A percentile compares a stretch with the other conserved stretches of the same genome.
Evolutionary conservation across 2,329 filamentous ascomycete genomes (phyloP).

Genomic region (Canariomyces notabilis): DNA sequence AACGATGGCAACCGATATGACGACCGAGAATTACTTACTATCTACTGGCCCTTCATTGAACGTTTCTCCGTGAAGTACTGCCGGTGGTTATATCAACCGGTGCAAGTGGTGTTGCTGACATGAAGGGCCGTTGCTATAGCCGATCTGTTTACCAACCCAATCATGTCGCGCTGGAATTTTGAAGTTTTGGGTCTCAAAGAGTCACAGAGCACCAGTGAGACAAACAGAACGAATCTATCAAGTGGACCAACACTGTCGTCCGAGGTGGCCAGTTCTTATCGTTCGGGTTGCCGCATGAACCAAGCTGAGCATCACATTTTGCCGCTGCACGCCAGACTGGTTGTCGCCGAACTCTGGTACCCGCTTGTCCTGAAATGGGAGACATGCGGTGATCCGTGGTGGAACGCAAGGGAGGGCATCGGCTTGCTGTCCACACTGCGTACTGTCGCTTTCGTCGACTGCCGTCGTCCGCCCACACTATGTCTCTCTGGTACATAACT

Average conservation of each 20-base stretch:
- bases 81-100: conserved; percentile 2
- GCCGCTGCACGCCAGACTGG: conserved; percentile 16
- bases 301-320: conserved; percentile 13
- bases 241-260: conserved; percentile 27
- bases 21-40: too few relatives aligned
- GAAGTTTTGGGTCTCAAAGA: conserved; percentile 3
- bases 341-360: neutral
- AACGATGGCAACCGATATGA: neutral
- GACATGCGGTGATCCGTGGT: neutral
- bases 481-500: too few relatives aligned
- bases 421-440: neutral
- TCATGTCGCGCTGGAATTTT: neutral
- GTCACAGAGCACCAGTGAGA: too few relatives aligned
- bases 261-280: neutral
- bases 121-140: conserved; percentile 16
- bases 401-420: neutral
- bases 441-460: too few relatives aligned
- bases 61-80: neutral
- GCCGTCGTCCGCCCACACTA: too few relatives aligned
- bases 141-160: conserved; percentile 16
- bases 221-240: neutral
- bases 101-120: conserved; percentile 6
- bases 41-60: too few relatives aligned
- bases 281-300: conserved; percentile 20
- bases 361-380: neutral